Evolutionary conservation across 495 filamentous ascomycete species (phyloP).

Genomic region (Talaromyces ruber): DNA sequence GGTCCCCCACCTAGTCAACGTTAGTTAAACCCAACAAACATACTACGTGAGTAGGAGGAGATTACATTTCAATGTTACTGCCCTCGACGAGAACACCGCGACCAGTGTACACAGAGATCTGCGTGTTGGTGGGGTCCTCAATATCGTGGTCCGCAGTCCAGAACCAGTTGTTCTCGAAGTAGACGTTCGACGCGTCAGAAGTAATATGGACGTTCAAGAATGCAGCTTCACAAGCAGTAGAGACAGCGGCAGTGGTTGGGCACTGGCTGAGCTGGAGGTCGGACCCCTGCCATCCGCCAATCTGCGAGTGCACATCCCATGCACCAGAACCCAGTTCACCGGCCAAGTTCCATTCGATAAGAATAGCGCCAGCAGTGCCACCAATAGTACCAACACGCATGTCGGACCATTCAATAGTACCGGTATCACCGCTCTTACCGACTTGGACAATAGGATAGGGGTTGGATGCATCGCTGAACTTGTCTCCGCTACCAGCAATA

Average conservation of each 20-base stretch:
- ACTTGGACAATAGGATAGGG: constrained; percentile 53
- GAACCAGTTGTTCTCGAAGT: constrained; percentile 90
- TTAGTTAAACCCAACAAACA: neutral
- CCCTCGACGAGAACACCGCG: constrained; percentile 58
- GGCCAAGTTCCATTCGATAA: constrained; percentile 59
- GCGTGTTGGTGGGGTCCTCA: constrained; percentile 73
- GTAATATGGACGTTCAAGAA: constrained; percentile 85
- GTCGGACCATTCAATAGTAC: constrained; percentile 41
- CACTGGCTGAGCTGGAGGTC: constrained; percentile 29
- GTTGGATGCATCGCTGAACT: constrained; percentile 46
- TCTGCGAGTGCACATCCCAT: constrained; percentile 42
- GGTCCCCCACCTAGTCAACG: constrained; percentile 51
- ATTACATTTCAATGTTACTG: constrained; percentile 47
- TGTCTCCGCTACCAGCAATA: constrained; percentile 43
- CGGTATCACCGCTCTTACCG: constrained; percentile 35
- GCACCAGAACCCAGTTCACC: constrained; percentile 28
- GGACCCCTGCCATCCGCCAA: constrained; percentile 45
- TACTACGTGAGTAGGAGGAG: neutral
- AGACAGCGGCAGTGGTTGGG: constrained; percentile 14
- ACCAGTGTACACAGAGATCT: constrained; percentile 75
- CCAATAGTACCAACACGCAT: constrained; percentile 48
- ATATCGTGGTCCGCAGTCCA: constrained; percentile 93
- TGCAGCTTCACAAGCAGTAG: constrained; percentile 45
- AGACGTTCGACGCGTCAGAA: constrained; percentile 50
- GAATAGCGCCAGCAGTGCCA: constrained; percentile 44